Evolutionary conservation across 73 alveolate genomes (phyloP).

Genomic region (Paramecium tetraurelia): DNA sequence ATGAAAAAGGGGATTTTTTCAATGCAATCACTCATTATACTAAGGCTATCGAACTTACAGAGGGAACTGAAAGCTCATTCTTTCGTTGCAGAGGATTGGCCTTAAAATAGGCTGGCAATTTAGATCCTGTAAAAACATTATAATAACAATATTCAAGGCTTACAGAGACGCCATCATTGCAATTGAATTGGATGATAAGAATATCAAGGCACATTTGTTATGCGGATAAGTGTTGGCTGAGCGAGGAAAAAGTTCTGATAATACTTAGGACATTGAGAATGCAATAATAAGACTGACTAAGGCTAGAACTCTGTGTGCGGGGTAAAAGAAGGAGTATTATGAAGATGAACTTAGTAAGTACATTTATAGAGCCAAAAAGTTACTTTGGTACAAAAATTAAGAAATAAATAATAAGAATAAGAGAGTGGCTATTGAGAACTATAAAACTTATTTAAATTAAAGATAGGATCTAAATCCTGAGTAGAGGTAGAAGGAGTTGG

Average conservation of each 20-base stretch:
- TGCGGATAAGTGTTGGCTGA: constrained; percentile 45
- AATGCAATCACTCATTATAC: not conserved
- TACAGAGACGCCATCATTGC: not conserved
- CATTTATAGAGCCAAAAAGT: constrained; percentile 44
- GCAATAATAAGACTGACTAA: constrained; percentile 25
- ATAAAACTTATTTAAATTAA: not conserved
- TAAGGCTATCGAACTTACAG: constrained; percentile 8
- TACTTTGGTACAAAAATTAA: constrained; percentile 21
- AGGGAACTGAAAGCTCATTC: not conserved
- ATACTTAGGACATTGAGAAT: not conserved
- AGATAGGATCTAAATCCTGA: not conserved
- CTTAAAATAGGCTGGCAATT: not conserved
- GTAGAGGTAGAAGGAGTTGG: not conserved
- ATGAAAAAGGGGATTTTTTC: not conserved
- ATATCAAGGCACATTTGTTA: constrained; percentile 24
- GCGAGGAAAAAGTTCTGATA: not conserved
- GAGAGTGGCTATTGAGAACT: not conserved
- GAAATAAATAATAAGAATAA: not conserved
- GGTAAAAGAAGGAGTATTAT: constrained; percentile 28
- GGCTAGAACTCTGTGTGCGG: constrained; percentile 6
- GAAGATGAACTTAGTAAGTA: constrained; percentile 29
- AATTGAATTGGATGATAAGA: constrained; percentile 31
- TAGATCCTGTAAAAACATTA: not conserved
- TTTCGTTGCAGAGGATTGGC: constrained; percentile 7
- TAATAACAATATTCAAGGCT: not conserved